Base-by-base conservation (phyloP, 1,139 yeast species). In the Spathaspora sp. region DNA sequence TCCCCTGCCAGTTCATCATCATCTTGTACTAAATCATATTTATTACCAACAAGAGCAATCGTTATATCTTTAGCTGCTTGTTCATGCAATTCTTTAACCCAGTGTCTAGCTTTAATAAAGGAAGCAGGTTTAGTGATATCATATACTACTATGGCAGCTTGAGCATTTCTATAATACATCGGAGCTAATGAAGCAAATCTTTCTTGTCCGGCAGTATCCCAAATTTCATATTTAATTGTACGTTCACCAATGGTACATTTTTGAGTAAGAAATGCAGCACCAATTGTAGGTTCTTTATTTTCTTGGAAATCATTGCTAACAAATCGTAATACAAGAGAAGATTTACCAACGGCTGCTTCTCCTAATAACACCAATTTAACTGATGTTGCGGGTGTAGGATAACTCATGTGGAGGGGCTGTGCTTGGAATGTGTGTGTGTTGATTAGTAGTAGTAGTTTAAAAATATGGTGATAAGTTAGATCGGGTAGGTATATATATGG, bases 191-290 rank as follows among this genome's bases (percentile, higher is more conserved):
- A 86, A 4, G 98, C 97, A 73, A 93, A 93, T 52, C 99, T 74
- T 66, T 93, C 99, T 70, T 93, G 99, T 15, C 99, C 99, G 0
- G 99, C 99, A 11, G 99, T 93, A 64, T 93, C 99, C 98, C 98
- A 93, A 54, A 93, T 93, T 66, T 93, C 99, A 67, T 90, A 93
- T 65, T 93, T 93, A 62, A 93, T 90, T 13, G 95, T 88, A 56
- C 88, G 82, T 53, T 88, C 90, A 36, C 95, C 95, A 57, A 93
- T 85, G 33, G 91, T 85, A 62, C 97, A 95, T 63, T 95, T 85
- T 65, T 93, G 98, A 29, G 99, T 93, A 50, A 93, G 72, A 62
- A 93, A 93, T 1, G 98, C 99, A 4, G 99, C 99, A 11, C 99
- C 99, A 57, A 93, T 91, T 2, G 99, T 93, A 37, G 99, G 99